Evolutionary conservation across 2,329 filamentous ascomycete genomes (phyloP), one percentile per base, ranked within the genome.

Genomic region (Colletotrichum sp.): DNA sequence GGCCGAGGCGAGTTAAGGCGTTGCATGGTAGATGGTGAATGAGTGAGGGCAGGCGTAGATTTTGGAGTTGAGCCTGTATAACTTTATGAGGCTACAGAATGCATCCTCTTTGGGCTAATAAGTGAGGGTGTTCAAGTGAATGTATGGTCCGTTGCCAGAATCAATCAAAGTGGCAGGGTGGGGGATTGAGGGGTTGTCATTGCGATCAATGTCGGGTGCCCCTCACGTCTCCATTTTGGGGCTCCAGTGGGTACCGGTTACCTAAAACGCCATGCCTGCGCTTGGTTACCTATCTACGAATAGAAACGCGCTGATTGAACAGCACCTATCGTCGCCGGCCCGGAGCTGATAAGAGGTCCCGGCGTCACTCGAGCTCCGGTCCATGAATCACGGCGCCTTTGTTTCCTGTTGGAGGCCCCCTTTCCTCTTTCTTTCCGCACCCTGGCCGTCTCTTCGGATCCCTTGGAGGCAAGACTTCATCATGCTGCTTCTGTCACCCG

Each of bases 401-500:
- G 24, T 43, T 34, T 30, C 38, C 30, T 26, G 10, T 58, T 32
- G 8, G 12, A 24, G 18, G 2, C 13, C 4, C 34, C 36, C 26
- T 4, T 28, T 15, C 16, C 30, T 36, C 24, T 15, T 21, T 32
- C 21, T 26, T 6, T 28, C n/a, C 34, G 28, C 18, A 24, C 36
- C 15, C 12, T 48, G 36, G 62, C 62, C n/a, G n/a, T 30, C 2
- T 21, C 34, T 66, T 30, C 12, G 16, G 8, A n/a, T 34, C 21
- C 12, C 30, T 12, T 61, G 30, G 66, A n/a, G 24, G 55, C 24
- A 28, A 36, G 28, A 38, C 21, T 34, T 16, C 28, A 64, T 32
- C 24, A 80, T 80, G 79, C 28, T 79, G 7, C 62, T 79, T 8
- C 61, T 79, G 60, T 77, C 77, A 21, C 79, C 79, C 26, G 9